phyloP scores from a whole-genome alignment of 2,329 filamentous ascomycete genomes.

The Talaromyces verruculosus region DNA sequence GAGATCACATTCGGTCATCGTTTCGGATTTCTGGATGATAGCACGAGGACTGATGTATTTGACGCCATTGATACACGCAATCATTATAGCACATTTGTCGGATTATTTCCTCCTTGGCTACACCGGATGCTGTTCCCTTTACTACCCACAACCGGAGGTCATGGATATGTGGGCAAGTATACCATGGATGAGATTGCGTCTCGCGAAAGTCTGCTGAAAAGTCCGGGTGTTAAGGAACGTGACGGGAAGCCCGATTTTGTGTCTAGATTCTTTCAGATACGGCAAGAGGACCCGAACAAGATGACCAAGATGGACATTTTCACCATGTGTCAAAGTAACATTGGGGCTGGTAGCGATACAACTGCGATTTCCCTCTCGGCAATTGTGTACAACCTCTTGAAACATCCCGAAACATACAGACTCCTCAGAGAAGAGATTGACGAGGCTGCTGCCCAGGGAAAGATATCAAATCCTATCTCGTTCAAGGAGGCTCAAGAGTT shows the following conservation, averaged over 20 bases:
- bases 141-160: conserved; percentile 3
- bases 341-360: conserved; percentile 31
- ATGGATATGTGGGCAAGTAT: conserved; percentile 4
- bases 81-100: conserved; percentile 1
- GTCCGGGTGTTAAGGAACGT: not conserved
- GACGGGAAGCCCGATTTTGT: not conserved
- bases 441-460: not conserved
- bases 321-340: conserved; percentile 10
- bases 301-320: conserved; percentile 6
- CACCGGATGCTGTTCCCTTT: not conserved
- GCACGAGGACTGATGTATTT: conserved; percentile 35
- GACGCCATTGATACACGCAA: conserved; percentile 35
- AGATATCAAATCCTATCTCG: not conserved
- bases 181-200: not conserved
- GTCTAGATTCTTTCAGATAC: not conserved
- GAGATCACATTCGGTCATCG: conserved; percentile 38
- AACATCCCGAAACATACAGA: not conserved
- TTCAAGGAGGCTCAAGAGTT: conserved; percentile 23
- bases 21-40: conserved; percentile 34
- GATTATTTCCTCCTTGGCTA: not conserved
- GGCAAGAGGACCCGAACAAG: not conserved
- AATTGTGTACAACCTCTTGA: conserved; percentile 29
- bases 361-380: conserved; percentile 32
- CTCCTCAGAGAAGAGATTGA: conserved; percentile 9
- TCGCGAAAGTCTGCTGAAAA: not conserved